Conservation (phyloP, 2,329 filamentous ascomycete species). For the Lasiodiplodia citricola region DNA sequence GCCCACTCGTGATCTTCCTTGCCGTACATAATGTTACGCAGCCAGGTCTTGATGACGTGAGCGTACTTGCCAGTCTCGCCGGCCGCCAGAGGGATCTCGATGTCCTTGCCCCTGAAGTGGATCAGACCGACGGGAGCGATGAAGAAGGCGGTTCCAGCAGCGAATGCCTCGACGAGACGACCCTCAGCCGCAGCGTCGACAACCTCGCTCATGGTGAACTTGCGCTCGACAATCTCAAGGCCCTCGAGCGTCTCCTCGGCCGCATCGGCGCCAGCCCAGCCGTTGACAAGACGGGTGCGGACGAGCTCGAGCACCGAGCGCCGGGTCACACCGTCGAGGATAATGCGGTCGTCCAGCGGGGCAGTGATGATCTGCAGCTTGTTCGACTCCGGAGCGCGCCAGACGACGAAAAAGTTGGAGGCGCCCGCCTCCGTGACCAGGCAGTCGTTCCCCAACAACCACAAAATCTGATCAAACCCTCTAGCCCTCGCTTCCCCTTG, state of each 20-base stretch:
- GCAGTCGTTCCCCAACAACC: constrained; percentile 80
- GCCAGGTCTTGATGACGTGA: constrained; percentile 50
- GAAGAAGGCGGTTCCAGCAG: constrained; percentile 77
- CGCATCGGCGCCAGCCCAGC: constrained; percentile 31
- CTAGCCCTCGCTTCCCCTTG: constrained; percentile 73
- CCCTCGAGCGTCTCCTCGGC: constrained; percentile 41
- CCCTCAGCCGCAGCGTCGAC: constrained; percentile 74
- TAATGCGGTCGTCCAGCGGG: constrained; percentile 79
- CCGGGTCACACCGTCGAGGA: constrained; percentile 87
- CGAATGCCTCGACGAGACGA: constrained; percentile 82
- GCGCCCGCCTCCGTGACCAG: constrained; percentile 90
- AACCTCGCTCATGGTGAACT: constrained; percentile 82
- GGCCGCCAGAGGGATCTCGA: constrained; percentile 48
- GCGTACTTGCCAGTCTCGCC: constrained; percentile 52
- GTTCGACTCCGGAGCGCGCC: constrained; percentile 66
- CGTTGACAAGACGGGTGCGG: constrained; percentile 61
- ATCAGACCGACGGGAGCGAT: constrained; percentile 53
- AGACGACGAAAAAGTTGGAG: constrained; percentile 89
- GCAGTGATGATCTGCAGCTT: constrained; percentile 78
- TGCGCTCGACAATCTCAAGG: constrained; percentile 77
- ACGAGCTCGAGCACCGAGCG: constrained; percentile 78
- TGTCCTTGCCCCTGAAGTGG: constrained; percentile 51
- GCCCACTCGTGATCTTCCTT: constrained; percentile 55
- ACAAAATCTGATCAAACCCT: constrained; percentile 91
- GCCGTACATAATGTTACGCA: constrained; percentile 57